phyloP scores from a whole-genome alignment of 2,329 filamentous ascomycete genomes.

The Colletotrichum higginsianum region DNA sequence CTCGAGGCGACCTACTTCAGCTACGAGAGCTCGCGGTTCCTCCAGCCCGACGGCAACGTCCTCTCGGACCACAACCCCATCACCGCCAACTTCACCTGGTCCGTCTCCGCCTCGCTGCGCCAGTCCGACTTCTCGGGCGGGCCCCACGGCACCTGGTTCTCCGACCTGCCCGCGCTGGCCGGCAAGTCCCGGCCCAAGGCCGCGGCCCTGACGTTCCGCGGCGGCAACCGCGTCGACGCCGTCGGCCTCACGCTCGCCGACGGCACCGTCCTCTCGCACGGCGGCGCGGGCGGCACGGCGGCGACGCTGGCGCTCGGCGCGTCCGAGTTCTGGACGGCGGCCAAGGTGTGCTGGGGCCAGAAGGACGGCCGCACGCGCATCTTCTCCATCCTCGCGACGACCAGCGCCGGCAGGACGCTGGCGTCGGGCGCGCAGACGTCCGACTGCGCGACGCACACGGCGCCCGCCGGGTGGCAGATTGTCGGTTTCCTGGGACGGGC shows the following conservation, averaged over 20 bases:
- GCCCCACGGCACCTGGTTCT: constrained; percentile 68
- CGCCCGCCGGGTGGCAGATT: constrained; percentile 65
- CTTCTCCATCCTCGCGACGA: constrained; percentile 70
- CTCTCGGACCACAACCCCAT: constrained; percentile 78
- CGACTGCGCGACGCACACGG: constrained; percentile 63
- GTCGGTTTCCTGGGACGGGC: constrained; percentile 67
- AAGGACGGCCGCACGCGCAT: constrained; percentile 63
- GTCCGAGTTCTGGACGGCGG: constrained; percentile 64
- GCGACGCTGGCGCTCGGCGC: constrained; percentile 59
- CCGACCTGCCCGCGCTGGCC: constrained; percentile 62
- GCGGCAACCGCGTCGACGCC: constrained; percentile 64
- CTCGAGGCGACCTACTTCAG: constrained; percentile 65
- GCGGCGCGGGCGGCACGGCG: constrained; percentile 65
- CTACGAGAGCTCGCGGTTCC: constrained; percentile 71
- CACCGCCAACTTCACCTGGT: constrained; percentile 67
- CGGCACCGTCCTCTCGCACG: constrained; percentile 65
- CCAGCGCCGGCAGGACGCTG: constrained; percentile 63
- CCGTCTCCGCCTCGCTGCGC: constrained; percentile 53
- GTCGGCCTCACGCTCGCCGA: constrained; percentile 64
- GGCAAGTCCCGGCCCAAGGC: constrained; percentile 51
- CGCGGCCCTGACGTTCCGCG: constrained; percentile 61
- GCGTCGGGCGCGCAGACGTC: constrained; percentile 60
- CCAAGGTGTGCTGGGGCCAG: constrained; percentile 65
- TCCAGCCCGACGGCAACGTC: constrained; percentile 69
- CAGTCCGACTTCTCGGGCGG: constrained; percentile 65